Evolutionary conservation across 75 land plant species (phyloP).

Genomic region (Sequoiadendron giganteum): DNA sequence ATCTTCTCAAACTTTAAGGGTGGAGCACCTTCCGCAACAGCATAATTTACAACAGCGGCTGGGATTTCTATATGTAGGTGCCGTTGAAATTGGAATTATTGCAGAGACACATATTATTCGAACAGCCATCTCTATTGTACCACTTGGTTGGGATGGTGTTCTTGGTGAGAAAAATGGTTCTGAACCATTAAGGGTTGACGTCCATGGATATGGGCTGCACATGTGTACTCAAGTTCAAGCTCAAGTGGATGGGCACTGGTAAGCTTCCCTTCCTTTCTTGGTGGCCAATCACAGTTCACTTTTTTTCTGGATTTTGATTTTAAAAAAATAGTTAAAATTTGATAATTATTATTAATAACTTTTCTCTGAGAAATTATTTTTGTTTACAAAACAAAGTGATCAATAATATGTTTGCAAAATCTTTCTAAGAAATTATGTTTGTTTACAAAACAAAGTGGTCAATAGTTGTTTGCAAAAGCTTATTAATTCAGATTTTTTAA

Average conservation of each 20-base stretch:
- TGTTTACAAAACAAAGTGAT: not conserved
- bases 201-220: constrained; percentile 84
- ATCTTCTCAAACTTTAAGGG: constrained; percentile 38
- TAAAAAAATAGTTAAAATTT: not conserved
- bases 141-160: constrained; percentile 87
- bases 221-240: constrained; percentile 81
- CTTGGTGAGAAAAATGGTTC: constrained; percentile 61
- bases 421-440: not conserved
- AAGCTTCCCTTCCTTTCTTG: constrained; percentile 9
- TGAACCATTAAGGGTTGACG: constrained; percentile 81
- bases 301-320: not conserved
- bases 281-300: not conserved
- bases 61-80: constrained; percentile 53
- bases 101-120: constrained; percentile 76
- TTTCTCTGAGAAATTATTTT: not conserved
- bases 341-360: no score
- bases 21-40: constrained; percentile 68
- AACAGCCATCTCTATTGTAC: constrained; percentile 83
- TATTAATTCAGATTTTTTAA: not conserved
- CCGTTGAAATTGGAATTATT: constrained; percentile 81
- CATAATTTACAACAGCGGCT: constrained; percentile 84
- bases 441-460: not conserved
- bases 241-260: constrained; percentile 92
- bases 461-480: not conserved
- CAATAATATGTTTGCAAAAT: not conserved